Percentiles rank a stretch among this genome's conserved stretches.
These are phyloP conservation scores for Leccinum imitatum DNA, from an alignment of 768 basidiomycete species.

Conservation along the genomic window DNA sequence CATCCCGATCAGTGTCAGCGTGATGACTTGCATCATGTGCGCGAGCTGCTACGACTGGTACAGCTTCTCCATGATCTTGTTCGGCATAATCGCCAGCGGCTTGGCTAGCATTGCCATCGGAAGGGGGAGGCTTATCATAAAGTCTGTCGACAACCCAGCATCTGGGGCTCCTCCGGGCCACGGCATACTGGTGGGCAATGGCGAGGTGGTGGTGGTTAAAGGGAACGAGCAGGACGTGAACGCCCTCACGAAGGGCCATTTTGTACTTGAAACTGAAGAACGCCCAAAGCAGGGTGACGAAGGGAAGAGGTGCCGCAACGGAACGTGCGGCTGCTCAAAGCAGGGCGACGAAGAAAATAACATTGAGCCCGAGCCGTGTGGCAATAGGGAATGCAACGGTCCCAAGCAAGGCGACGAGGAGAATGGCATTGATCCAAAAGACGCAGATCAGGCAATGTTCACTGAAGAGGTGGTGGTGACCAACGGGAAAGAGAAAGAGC, in stretches of 20 bases:
- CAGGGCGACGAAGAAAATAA: neutral
- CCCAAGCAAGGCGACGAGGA: neutral
- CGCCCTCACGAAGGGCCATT: conserved; percentile 30
- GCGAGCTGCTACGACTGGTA: conserved; percentile 30
- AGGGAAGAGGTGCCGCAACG: neutral
- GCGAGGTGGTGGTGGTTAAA: conserved; percentile 28
- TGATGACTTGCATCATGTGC: conserved; percentile 25
- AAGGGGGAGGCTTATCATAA: conserved; percentile 20
- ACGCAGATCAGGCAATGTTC: neutral
- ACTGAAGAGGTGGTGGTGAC: neutral
- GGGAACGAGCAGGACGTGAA: conserved; percentile 30
- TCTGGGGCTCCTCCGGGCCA: conserved; percentile 27
- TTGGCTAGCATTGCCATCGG: conserved; percentile 27
- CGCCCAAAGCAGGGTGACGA: neutral
- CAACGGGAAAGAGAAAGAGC: neutral
- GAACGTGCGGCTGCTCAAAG: neutral
- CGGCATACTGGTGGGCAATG: conserved; percentile 22
- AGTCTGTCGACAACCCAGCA: conserved; percentile 16
- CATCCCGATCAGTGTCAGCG: conserved; percentile 28
- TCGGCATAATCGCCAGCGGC: conserved; percentile 35
- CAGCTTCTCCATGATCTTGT: conserved; percentile 31
- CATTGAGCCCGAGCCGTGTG: neutral
- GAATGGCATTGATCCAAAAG: neutral
- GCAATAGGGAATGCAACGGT: neutral
- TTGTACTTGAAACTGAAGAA: conserved; percentile 18